These are phyloP conservation scores for Cynanchum wilfordii DNA, from an alignment of 257 asterid genomes.

Conservation along the genomic window DNA sequence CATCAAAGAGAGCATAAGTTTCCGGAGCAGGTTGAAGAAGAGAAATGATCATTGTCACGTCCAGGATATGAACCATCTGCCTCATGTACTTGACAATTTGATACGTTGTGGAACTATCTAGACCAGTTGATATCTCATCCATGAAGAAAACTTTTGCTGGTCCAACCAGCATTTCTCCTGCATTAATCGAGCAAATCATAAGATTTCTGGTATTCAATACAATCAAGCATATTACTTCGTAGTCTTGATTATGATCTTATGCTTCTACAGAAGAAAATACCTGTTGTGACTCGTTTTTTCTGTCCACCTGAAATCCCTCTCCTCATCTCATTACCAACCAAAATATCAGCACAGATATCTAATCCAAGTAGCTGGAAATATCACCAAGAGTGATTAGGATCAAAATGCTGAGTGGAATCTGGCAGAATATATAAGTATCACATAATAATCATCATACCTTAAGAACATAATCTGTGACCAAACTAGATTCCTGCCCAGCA, in stretches of 20 bases:
- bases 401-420: background rate
- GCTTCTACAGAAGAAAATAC: slow-evolving; percentile 25
- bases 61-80: slow-evolving; percentile 93
- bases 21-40: slow-evolving; percentile 98
- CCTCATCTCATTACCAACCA: slow-evolving; percentile 89
- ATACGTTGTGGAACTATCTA: slow-evolving; percentile 89
- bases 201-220: background rate
- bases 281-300: slow-evolving; percentile 91
- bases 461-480: slow-evolving; percentile 80
- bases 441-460: slow-evolving; percentile 46
- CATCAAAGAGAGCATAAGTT: slow-evolving; percentile 85
- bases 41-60: slow-evolving; percentile 82
- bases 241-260: background rate
- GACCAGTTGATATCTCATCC: slow-evolving; percentile 99
- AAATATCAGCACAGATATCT: slow-evolving; percentile 85
- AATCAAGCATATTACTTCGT: background rate
- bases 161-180: slow-evolving; percentile 97
- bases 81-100: slow-evolving; percentile 80
- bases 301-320: slow-evolving; percentile 98
- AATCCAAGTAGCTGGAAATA: slow-evolving; percentile 73
- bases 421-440: background rate
- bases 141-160: slow-evolving; percentile 93
- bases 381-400: slow-evolving; percentile 3
- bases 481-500: slow-evolving; percentile 78
- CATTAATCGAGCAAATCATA: slow-evolving; percentile 14